Base-by-base conservation (phyloP, 2,329 filamentous ascomycete genomes). In the Aspergillus sergii region DNA sequence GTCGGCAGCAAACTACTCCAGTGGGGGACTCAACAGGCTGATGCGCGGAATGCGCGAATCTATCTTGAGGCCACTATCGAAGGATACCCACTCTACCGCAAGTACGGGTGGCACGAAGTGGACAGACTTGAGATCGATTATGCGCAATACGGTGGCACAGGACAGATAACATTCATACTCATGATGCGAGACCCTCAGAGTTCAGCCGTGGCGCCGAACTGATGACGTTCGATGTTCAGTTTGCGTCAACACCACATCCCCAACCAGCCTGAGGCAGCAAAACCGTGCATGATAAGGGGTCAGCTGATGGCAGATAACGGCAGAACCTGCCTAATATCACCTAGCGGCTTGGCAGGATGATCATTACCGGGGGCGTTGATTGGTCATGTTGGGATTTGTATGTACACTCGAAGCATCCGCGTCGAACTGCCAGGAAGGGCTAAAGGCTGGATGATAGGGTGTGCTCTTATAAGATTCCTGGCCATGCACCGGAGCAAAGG, bases 21-120 rank as follows among this genome's bases (percentile, higher is more conserved):
- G 26, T 87, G 83, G 82, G 85, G 85, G 0, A 62, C 81, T 8
- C 71, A 78, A 30, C 76, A 73, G 64, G 83, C 83, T 1, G 84
- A 86, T 67, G 74, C 71, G 6, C 79, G 77, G 1, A 75, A 78
- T 0, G 65, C 76, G 16, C 79, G 82, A 51, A 77, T 80, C 11
- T 87, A 83, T 70, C 71, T 87, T 1, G 84, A 86, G 63, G 82
- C 84, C 10, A 85, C 84, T 53, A 79, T 77, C 0, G 78, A 77
- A 19, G 85, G 82, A 2, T 79, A 75, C 62, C 76, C 74, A 0
- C 59, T 86, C 21, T 87, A 87, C 73, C 71, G 78, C 62, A 81
- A 78, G 65, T 76, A 81, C 67, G 85, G 84, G 4, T 87, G 84
- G 66, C 68, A 70, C 59, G 71, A 75, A 9, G 63, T 82, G 19